Percentiles rank a stretch among this genome's conserved stretches.
Conservation (phyloP, 352 stramenopile species). For the Phytophthora meadii region DNA sequence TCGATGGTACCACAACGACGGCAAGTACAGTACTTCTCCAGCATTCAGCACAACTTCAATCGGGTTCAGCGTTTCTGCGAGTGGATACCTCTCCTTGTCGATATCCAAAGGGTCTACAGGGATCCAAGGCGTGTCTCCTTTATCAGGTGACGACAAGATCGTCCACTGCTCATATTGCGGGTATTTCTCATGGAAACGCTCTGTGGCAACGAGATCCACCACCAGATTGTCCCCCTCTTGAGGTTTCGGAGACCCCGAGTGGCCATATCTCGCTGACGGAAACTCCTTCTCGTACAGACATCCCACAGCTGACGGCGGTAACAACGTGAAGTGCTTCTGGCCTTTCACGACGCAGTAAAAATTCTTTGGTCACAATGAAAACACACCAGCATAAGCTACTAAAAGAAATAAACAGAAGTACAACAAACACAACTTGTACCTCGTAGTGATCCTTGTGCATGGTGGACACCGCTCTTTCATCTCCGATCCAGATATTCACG, state of each 20-base stretch:
- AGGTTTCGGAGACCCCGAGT: slow-evolving; percentile 26
- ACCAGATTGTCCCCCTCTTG: slow-evolving; percentile 23
- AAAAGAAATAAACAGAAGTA: not conserved
- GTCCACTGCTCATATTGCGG: slow-evolving; percentile 54
- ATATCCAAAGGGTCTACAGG: slow-evolving; percentile 79
- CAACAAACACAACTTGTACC: slow-evolving; percentile 32
- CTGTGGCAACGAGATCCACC: slow-evolving; percentile 38
- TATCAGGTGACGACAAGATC: slow-evolving; percentile 55
- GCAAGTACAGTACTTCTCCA: slow-evolving; percentile 79
- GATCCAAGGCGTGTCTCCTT: slow-evolving; percentile 79
- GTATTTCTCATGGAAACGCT: slow-evolving; percentile 62
- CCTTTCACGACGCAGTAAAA: slow-evolving; percentile 97
- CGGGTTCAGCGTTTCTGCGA: slow-evolving; percentile 55
- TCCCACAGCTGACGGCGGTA: slow-evolving; percentile 87
- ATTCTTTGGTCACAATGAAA: slow-evolving; percentile 70
- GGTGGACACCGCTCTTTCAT: slow-evolving; percentile 94
- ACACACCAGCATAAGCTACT: not conserved
- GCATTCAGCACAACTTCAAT: slow-evolving; percentile 75
- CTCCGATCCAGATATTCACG: slow-evolving; percentile 98
- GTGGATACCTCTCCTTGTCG: slow-evolving; percentile 59
- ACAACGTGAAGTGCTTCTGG: slow-evolving; percentile 95
- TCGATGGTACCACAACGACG: slow-evolving; percentile 88
- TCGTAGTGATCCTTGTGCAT: slow-evolving; percentile 99
- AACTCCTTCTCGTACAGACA: slow-evolving; percentile 91
- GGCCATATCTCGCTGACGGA: slow-evolving; percentile 64